Base-by-base conservation (phyloP, 345 rosid genomes). In the Boechera stricta region DNA sequence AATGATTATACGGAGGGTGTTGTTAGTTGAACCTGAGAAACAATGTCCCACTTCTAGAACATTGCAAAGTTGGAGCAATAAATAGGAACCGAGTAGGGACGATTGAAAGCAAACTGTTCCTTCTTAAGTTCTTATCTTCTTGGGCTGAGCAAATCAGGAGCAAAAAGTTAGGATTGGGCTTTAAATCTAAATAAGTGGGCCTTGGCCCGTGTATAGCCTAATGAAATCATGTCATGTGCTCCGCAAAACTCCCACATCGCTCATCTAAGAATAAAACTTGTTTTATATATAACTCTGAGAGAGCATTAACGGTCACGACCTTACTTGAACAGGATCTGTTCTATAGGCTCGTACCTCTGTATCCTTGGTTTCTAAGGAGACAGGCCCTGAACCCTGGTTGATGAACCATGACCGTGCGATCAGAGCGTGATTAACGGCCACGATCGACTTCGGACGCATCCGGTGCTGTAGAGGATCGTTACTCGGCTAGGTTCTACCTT, bases 241-340 rank as follows among this genome's bases (percentile, higher is more conserved):
- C 39, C 41, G 11, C 3, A 15, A 57, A 13, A 31, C 5, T 67
- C 76, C 76, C 76, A 72, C 76, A 72, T 52, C 21, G 69, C 21
- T n/a, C 0, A 0, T 1, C 0, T 4, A 2, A 0, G 1, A 11
- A 11, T 0, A 1, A 26, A 1, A 0, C 0, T 6, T 0, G 6
- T 0, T 11, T 2, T 51, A 62, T 62, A 62, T 38, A 64, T 28
- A 5, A 4, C 0, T 0, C 0, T 4, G 58, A 41, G 13, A 5
- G 0, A 1, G 8, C 61, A 2, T 0, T 0, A 0, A 0, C 0
- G 48, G 49, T 12, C 48, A 67, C 72, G 73, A 69, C 73, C 73
- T 69, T 69, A 69, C 73, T 69, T 69, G 64, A 67, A 52, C 72
- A 69, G 52, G 73, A 69, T 69, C 64, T 55, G 64, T 69, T 58